These are phyloP conservation scores for Beauveria varroae DNA, from an alignment of 2,329 filamentous ascomycete species.

Conservation along the genomic window DNA sequence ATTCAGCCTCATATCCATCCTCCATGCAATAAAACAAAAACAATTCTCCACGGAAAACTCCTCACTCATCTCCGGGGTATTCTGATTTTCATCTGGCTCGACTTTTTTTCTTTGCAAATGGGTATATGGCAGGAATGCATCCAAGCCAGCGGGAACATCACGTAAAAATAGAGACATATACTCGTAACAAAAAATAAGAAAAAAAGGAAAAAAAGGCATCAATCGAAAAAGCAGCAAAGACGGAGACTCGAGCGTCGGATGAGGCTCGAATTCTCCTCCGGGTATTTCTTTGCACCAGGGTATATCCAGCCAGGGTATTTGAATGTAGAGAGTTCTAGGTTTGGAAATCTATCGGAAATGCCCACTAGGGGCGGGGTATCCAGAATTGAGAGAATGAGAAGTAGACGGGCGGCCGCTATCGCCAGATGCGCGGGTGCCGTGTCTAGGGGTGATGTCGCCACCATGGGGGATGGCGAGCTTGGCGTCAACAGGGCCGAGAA, in stretches of 20 bases:
- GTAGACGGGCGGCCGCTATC: constrained; percentile 89
- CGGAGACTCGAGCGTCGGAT: constrained; percentile 39
- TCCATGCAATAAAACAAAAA: constrained; percentile 6
- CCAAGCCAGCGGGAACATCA: constrained; percentile 7
- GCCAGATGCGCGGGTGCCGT: constrained; percentile 75
- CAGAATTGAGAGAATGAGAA: constrained; percentile 91
- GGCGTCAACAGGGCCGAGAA: constrained; percentile 58
- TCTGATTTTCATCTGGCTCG: constrained; percentile 9
- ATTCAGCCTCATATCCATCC: background rate
- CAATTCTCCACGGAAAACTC: constrained; percentile 3
- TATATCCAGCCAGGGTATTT: constrained; percentile 58
- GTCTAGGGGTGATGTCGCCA: constrained; percentile 77
- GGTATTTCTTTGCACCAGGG: constrained; percentile 55
- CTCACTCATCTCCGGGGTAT: constrained; percentile 10
- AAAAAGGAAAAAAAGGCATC: constrained; percentile 2
- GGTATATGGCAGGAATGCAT: constrained; percentile 13
- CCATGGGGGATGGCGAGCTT: constrained; percentile 60
- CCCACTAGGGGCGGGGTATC: constrained; percentile 89
- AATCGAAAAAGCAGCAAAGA: constrained; percentile 15
- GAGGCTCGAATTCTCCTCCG: constrained; percentile 32
- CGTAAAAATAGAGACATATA: constrained; percentile 9
- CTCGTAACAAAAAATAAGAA: constrained; percentile 6
- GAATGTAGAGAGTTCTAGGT: constrained; percentile 40
- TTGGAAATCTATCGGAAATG: constrained; percentile 71
- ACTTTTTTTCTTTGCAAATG: constrained; percentile 11